Percentiles rank a stretch among this genome's conserved stretches.
These are phyloP conservation scores for Spergularia azorica DNA, from an alignment of 179 eudicot genomes.

Conservation along the genomic window DNA sequence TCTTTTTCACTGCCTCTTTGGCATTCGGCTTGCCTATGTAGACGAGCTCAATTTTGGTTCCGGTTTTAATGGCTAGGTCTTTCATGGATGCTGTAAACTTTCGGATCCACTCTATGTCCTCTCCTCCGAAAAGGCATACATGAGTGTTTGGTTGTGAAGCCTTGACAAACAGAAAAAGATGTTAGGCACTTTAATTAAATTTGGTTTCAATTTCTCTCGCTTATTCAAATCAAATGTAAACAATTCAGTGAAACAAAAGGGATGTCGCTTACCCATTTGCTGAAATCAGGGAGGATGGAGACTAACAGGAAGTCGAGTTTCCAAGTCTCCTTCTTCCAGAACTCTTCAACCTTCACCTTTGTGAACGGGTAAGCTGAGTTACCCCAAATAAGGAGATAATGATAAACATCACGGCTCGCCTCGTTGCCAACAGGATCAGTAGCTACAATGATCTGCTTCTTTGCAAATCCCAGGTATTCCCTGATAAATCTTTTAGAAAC, in stretches of 20 bases:
- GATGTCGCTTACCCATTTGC: slow-evolving; percentile 43
- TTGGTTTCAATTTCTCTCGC: no score
- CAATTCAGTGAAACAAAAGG: neutral
- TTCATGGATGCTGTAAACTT: slow-evolving; percentile 20
- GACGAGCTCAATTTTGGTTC: slow-evolving; percentile 19
- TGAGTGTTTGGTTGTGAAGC: slow-evolving; percentile 4
- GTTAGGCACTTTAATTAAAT: neutral
- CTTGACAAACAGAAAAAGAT: neutral
- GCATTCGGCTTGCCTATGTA: slow-evolving; percentile 27
- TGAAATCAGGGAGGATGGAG: slow-evolving; percentile 19
- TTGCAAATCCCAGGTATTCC: slow-evolving; percentile 44
- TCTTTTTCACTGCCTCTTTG: slow-evolving; percentile 17
- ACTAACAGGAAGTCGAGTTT: slow-evolving; percentile 57
- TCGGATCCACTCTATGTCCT: slow-evolving; percentile 29
- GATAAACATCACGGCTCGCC: slow-evolving; percentile 46
- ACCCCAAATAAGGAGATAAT: slow-evolving; percentile 72
- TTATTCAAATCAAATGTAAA: no score
- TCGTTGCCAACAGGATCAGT: slow-evolving; percentile 61
- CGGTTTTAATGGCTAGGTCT: slow-evolving; percentile 13
- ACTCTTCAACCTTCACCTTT: slow-evolving; percentile 35
- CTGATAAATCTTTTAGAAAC: slow-evolving; percentile 54
- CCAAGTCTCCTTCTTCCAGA: slow-evolving; percentile 63
- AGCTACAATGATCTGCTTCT: slow-evolving; percentile 43
- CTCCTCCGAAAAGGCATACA: slow-evolving; percentile 27
- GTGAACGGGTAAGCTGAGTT: slow-evolving; percentile 62